Percentiles rank a stretch among this genome's conserved stretches.
phyloP scores from a whole-genome alignment of 352 stramenopile genomes.

The Pythium dissimile region DNA sequence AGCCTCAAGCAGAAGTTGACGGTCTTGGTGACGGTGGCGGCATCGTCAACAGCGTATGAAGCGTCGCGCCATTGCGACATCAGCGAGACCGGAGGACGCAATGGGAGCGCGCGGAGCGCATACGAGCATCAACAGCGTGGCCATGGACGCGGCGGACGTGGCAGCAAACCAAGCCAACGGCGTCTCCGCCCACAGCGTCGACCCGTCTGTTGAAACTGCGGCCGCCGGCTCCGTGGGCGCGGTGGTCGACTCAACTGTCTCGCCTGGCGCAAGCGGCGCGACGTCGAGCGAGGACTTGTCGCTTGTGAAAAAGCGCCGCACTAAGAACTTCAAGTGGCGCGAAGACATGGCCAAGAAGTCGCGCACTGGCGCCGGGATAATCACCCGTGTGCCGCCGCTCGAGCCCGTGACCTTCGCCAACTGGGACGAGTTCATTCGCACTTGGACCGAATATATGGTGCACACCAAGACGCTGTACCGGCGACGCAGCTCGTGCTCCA shows the following conservation, averaged over 20 bases:
- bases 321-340: slow-evolving; percentile 79
- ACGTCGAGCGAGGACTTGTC: slow-evolving; percentile 8
- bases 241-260: slow-evolving; percentile 8
- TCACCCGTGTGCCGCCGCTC: slow-evolving; percentile 44
- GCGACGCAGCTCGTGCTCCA: slow-evolving; percentile 67
- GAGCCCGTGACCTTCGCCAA: slow-evolving; percentile 49
- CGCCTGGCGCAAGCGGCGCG: not conserved
- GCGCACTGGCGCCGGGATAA: slow-evolving; percentile 27
- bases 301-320: slow-evolving; percentile 74
- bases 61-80: slow-evolving; percentile 1
- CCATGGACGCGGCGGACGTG: not conserved
- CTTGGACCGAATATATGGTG: slow-evolving; percentile 65
- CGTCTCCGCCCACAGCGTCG: no score
- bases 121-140: not conserved
- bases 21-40: not conserved
- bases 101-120: not conserved
- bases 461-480: slow-evolving; percentile 76
- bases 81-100: not conserved
- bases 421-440: slow-evolving; percentile 66
- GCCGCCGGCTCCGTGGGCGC: not conserved
- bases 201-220: no score
- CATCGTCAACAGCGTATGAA: slow-evolving; percentile 2
- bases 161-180: no score
- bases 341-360: slow-evolving; percentile 66
- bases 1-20: not conserved